Evolutionary conservation across 2,329 filamentous ascomycete genomes (phyloP), one percentile per base, ranked within the genome.

Genomic region (Fusarium veterinarium): DNA sequence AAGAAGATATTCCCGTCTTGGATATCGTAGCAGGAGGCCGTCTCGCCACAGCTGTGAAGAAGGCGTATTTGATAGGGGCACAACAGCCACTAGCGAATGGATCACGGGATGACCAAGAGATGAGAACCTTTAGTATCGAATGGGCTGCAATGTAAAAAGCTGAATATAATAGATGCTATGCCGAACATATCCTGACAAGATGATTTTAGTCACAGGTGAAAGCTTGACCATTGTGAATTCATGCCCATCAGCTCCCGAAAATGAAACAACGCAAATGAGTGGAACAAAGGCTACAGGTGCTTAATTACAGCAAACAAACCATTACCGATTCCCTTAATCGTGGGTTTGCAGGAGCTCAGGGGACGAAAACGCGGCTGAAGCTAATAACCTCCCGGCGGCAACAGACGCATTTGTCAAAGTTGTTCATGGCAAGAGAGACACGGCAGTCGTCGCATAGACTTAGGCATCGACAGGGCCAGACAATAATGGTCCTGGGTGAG

Each of bases 391-490:
- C 93, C 63, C 94, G 90, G 56, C 96, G 89, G 81, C 96, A 98
- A 78, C 95, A 98, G 42, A 98, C 95, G 80, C 96, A 99, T 79
- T 94, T 97, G 72, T 95, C 94, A 80, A 97, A 98, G 80, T 98
- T 98, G 80, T 98, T 97, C 91, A 97, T 95, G 7, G 96, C 96
- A 70, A 98, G 86, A 46, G 94, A 95, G 40, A 98, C 93, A 37
- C 96, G 88, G 80, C 96, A 98, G 75, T 98, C 96, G 80, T 99
- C 96, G 80, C 96, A 98, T 17, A 98, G 87, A 75, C 94, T 95
- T 64, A 99, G 87, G 80, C 96, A 99, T 5, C 96, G 93, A 80
- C 96, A 99, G 0, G 96, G 96, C 96, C 96, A 98, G 4, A 97
- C 92, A 60, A 99, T 93, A 68, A 98, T 93, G 12, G 93, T 97